A percentile compares a stretch with the other conserved stretches of the same genome.
phyloP scores from a whole-genome alignment of 2,329 filamentous ascomycete species.

The Cyanodermella asteris region DNA sequence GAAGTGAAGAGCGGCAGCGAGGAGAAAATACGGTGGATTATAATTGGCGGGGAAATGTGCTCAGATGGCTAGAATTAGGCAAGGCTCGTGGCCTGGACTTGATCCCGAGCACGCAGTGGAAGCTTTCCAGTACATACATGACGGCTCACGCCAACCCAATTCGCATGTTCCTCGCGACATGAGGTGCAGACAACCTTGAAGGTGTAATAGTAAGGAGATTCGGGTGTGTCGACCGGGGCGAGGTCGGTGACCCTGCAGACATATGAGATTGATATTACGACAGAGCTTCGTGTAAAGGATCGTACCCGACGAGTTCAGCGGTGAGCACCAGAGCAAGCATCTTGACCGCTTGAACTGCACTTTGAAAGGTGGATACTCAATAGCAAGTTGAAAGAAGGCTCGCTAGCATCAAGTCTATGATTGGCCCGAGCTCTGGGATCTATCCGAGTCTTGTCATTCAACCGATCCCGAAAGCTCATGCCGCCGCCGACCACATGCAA shows the following conservation, averaged over 20 bases:
- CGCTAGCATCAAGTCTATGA: background rate
- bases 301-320: slow-evolving; percentile 15
- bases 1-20: no score
- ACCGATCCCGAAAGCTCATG: background rate
- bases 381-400: background rate
- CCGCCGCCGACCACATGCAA: background rate
- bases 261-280: slow-evolving; percentile 1
- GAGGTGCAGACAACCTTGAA: slow-evolving; percentile 98
- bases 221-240: slow-evolving; percentile 59
- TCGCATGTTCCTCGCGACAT: slow-evolving; percentile 75
- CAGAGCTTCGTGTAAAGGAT: background rate
- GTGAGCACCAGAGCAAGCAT: slow-evolving; percentile 19
- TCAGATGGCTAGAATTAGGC: no score
- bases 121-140: slow-evolving; percentile 39
- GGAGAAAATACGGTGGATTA: no score
- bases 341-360: background rate
- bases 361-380: background rate
- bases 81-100: no score
- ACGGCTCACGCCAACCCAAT: slow-evolving; percentile 65
- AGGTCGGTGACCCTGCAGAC: slow-evolving; percentile 62
- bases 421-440: background rate
- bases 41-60: no score
- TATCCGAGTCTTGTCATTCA: background rate
- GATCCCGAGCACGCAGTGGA: background rate
- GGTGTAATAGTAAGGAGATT: slow-evolving; percentile 81